Evolutionary conservation across 306 rosid species (phyloP), one percentile per base, ranked within the genome.

Genomic region (Dicorynia guianensis): DNA sequence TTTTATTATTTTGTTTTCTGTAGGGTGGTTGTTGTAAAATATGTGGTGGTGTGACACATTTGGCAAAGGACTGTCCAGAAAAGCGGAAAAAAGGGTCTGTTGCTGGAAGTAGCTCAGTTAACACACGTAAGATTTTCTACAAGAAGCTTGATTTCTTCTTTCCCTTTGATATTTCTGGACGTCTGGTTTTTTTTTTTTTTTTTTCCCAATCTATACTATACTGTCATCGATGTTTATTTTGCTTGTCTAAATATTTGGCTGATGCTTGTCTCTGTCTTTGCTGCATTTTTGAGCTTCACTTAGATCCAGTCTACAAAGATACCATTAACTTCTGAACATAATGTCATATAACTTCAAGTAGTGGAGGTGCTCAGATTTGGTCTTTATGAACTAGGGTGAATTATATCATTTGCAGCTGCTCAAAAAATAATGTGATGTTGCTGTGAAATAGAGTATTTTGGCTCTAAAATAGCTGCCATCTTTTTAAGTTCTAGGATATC

Each of bases 1-100:
- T 18, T 30, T 67, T 64, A 60, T 43, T 6, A 40, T 36, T 76
- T 48, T 38, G 7, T 79, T 59, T 71, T 65, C 53, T 56, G 71
- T 48, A 96, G 97, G 99, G 99, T 46, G 99, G 99, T 77, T 80
- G 88, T 79, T 96, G 99, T 85, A 96, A 92, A 85, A 81, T 89
- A 75, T 96, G 99, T 66, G 93, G 96, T 25, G 93, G 95, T 19
- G 92, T 96, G 60, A 92, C 99, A 61, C 99, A 96, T 84, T 83
- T 96, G 88, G 99, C 98, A 15, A 91, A 61, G 81, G 96, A 96
- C 79, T 96, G 99, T 84, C 90, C 99, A 17, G 86, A 87, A 56
- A 90, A 96, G 81, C 83, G 85, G 72, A 69, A 5, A 67, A 71
- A 50, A 46, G 81, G 78, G 80, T 68, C 78, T 50, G 57, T 49